phyloP scores from a whole-genome alignment of 495 filamentous ascomycete species.

The Oidiodendron maius region DNA sequence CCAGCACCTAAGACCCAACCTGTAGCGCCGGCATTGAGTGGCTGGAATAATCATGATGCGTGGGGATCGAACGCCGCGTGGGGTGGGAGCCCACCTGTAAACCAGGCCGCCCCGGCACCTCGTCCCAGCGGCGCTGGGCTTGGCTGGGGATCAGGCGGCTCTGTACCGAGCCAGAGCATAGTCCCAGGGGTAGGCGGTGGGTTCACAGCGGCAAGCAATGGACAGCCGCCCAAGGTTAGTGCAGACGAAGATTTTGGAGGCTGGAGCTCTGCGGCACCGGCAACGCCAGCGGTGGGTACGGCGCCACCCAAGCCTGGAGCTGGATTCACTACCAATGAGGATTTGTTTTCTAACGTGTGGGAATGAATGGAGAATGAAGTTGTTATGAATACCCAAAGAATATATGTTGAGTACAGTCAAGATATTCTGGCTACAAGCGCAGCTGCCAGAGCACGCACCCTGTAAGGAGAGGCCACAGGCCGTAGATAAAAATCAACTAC shows the following conservation, averaged over 20 bases:
- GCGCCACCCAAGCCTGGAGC: constrained; percentile 36
- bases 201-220: constrained; percentile 34
- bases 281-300: constrained; percentile 36
- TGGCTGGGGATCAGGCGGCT: constrained; percentile 46
- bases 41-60: constrained; percentile 38
- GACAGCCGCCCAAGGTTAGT: constrained; percentile 56
- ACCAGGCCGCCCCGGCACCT: constrained; percentile 31
- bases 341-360: constrained; percentile 95
- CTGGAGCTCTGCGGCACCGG: constrained; percentile 69
- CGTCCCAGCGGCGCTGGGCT: constrained; percentile 38
- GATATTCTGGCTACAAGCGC: neutral
- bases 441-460: no score
- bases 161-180: constrained; percentile 45
- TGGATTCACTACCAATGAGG: constrained; percentile 65
- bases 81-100: constrained; percentile 28
- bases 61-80: constrained; percentile 53
- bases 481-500: no score
- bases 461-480: no score
- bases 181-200: constrained; percentile 47
- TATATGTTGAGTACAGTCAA: neutral
- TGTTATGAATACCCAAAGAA: neutral
- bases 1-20: constrained; percentile 24
- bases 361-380: constrained; percentile 5
- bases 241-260: constrained; percentile 92
- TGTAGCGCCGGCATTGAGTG: constrained; percentile 21